Evolutionary conservation across 352 stramenopile genomes (phyloP), one percentile per base, ranked within the genome.

Genomic region (Paralagenidium karlingii): DNA sequence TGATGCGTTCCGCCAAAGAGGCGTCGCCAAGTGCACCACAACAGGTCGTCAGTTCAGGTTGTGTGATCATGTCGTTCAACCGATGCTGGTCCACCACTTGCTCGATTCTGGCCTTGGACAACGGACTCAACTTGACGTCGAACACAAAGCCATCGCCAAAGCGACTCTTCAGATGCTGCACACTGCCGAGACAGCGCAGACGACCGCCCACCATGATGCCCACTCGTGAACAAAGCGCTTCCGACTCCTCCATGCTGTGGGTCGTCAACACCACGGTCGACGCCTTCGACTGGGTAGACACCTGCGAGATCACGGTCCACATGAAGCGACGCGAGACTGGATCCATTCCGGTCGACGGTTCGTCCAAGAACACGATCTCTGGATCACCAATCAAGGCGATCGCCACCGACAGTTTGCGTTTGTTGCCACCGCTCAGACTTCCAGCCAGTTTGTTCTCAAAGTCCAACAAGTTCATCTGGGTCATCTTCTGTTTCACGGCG

Each of bases 171-270:
- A 99, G 53, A 56, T 98, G 88, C 68, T 98, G 75, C 2, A 85
- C 57, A 33, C 60, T 94, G 32, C 87, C 87, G 16, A 96, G 55
- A 21, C 77, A 90, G 15, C 67, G 66, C 29, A 88, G 38, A 13
- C 59, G 63, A 25, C 75, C 75, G 29, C 71, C 64, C 0, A 84
- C 75, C 68, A 98, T 95, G 49, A 98, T 98, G 12, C 78, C 90
- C 36, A 98, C 90, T 21, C 89, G 77, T n/a, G 87, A 82, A 46
- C 89, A 97, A 5, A 98, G 62, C 12, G 79, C 80, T 43, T 98
- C 94, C n/a, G 74, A 94, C 53, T 98, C 92, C 41, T 97, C 75
- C 94, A 98, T 98, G 42, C 80, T 94, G 63, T 98, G 92, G 2
- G 89, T 98, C 10, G 91, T 97, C 2, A 96, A 55, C 8, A 97